A percentile compares a stretch with the other conserved stretches of the same genome.
Evolutionary conservation across 2,329 filamentous ascomycete genomes (phyloP).

Genomic region (Fusarium anguioides): DNA sequence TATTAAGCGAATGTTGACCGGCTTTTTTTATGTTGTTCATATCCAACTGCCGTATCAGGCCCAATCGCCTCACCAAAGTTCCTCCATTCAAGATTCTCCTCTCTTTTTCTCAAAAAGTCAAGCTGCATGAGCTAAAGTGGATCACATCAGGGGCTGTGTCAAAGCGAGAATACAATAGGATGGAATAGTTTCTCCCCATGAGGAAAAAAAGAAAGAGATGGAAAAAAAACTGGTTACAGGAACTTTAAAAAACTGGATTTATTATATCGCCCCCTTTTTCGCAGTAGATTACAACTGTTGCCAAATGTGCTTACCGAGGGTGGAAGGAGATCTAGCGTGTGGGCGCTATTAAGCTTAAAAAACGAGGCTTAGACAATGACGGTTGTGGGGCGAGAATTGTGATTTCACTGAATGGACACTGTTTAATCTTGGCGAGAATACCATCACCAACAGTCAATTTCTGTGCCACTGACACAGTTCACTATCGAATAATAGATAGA

Average conservation of each 20-base stretch:
- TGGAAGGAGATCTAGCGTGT: conserved; percentile 24
- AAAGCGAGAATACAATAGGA: neutral
- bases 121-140: neutral
- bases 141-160: neutral
- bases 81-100: neutral
- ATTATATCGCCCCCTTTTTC: conserved; percentile 4
- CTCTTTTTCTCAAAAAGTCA: neutral
- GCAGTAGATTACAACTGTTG: no score
- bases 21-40: neutral
- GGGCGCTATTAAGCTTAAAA: conserved; percentile 33
- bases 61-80: neutral
- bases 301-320: neutral
- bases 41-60: neutral
- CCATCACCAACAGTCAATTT: no score
- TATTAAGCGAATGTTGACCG: neutral
- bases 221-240: neutral
- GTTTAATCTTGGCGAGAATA: no score
- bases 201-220: neutral
- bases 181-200: neutral
- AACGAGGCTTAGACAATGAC: conserved; percentile 32
- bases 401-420: no score
- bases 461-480: no score
- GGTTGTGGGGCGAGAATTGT: conserved; percentile 2
- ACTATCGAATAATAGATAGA: no score
- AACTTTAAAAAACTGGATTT: conserved; percentile 7